These are phyloP conservation scores for Articulospora tetracladia DNA, from an alignment of 495 filamentous ascomycete species.

Conservation along the genomic window DNA sequence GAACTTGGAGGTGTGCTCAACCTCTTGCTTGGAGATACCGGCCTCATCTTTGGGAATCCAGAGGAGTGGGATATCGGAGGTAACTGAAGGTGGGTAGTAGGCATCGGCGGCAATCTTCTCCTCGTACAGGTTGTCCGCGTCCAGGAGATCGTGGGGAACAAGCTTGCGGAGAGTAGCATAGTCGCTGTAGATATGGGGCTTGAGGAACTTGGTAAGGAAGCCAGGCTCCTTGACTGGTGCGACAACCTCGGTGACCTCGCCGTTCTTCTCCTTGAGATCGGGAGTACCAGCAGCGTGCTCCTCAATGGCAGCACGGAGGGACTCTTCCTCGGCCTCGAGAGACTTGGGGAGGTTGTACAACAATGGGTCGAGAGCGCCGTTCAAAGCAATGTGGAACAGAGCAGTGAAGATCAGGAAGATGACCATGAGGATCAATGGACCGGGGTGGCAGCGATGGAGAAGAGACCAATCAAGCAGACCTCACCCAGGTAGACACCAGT, in stretches of 20 bases:
- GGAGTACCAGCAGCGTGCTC: conserved; percentile 25
- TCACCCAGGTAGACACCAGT: conserved; percentile 83
- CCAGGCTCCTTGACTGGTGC: conserved; percentile 35
- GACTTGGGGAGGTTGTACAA: conserved; percentile 73
- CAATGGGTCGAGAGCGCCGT: conserved; percentile 72
- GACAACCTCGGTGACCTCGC: conserved; percentile 24
- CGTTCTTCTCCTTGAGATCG: conserved; percentile 17
- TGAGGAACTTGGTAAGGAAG: conserved; percentile 64
- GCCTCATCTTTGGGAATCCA: conserved; percentile 80
- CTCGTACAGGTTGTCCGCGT: conserved; percentile 45
- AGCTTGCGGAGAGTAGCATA: conserved; percentile 69
- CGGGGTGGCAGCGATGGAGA: conserved; percentile 66
- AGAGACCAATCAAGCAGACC: conserved; percentile 86
- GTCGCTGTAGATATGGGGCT: conserved; percentile 71
- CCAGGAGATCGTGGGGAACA: conserved; percentile 54
- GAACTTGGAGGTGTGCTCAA: conserved; percentile 63
- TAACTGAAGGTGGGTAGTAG: conserved; percentile 74
- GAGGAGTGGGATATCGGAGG: conserved; percentile 59
- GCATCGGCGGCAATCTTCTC: conserved; percentile 61
- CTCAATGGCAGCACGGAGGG: conserved; percentile 36
- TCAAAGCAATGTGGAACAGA: conserved; percentile 80
- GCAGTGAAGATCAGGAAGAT: conserved; percentile 74
- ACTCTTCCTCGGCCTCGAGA: conserved; percentile 60
- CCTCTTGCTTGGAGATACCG: conserved; percentile 75
- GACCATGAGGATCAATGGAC: conserved; percentile 81